Evolutionary conservation across 179 eudicot species (phyloP).

Genomic region (Heliamphora pulchella): DNA sequence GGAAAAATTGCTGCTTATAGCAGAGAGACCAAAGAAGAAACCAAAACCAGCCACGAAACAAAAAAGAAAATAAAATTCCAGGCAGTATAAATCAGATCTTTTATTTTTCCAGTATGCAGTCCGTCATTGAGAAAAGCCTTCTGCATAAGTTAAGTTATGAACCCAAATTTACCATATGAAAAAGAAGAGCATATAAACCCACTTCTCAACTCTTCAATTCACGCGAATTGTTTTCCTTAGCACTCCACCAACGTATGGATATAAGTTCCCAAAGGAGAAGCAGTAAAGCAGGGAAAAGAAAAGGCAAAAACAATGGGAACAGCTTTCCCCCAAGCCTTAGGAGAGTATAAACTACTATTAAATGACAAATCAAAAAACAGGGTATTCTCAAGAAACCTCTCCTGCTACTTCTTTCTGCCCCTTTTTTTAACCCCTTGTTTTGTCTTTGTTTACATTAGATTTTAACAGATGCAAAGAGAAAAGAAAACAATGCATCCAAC

Average conservation of each 20-base stretch:
- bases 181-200: neutral
- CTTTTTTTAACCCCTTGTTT: too few relatives aligned
- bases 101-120: too few relatives aligned
- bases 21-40: too few relatives aligned
- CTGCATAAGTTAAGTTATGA: neutral
- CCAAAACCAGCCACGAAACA: too few relatives aligned
- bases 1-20: neutral
- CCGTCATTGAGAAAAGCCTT: neutral
- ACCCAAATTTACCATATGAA: neutral
- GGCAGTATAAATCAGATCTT: too few relatives aligned
- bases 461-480: neutral
- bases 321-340: too few relatives aligned
- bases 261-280: neutral
- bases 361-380: too few relatives aligned
- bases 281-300: neutral
- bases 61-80: too few relatives aligned
- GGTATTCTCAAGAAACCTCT: conserved; percentile 10
- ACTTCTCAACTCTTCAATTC: neutral
- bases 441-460: neutral
- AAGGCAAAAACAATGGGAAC: neutral
- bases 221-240: neutral
- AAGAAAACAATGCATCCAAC: neutral
- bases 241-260: neutral
- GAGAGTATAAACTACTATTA: neutral
- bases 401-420: neutral